Evolutionary conservation across 192 early-diverging fungal species (phyloP), one percentile per base, ranked within the genome.

Genomic region (Mortierella claussenii): DNA sequence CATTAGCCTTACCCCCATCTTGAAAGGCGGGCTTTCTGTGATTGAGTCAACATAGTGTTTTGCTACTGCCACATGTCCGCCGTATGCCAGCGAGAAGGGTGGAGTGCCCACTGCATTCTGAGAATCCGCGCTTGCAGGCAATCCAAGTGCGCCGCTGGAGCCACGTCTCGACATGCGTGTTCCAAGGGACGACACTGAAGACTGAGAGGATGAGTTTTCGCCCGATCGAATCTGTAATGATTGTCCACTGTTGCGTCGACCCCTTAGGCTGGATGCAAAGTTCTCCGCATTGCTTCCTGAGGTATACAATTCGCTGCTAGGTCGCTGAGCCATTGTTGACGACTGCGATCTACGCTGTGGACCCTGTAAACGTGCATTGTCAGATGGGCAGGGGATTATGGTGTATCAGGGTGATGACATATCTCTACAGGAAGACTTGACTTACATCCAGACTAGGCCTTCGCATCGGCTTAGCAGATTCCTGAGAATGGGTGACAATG

Each of bases 401-500:
- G n/a, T n/a, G n/a, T n/a, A n/a, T n/a, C n/a, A n/a, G n/a, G n/a
- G n/a, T n/a, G n/a, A n/a, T n/a, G n/a, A n/a, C n/a, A n/a, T n/a
- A n/a, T n/a, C n/a, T n/a, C n/a, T n/a, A n/a, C n/a, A n/a, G n/a
- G n/a, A n/a, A n/a, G n/a, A n/a, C n/a, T n/a, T 24, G 10, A 55
- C 49, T 33, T 74, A 65, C 74, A 43, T 78, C 74, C 4, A 56
- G 34, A 17, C 69, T 80, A 31, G 33, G 47, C 43, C 64, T 55
- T 30, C 54, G n/a, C 66, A 51, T 26, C 20, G 33, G 47, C 40
- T 37, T 63, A 18, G 48, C 67, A 27, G 65, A 48, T 42, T 82
- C 69, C 52, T 82, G 80, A 1, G 78, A 81, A 45, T 83, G 80
- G 23, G 68, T 69, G 20, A 69, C 80, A 32, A 83, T 78, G 36